Conservation (phyloP, 441 rosid species). For the Gossypium davidsonii region DNA sequence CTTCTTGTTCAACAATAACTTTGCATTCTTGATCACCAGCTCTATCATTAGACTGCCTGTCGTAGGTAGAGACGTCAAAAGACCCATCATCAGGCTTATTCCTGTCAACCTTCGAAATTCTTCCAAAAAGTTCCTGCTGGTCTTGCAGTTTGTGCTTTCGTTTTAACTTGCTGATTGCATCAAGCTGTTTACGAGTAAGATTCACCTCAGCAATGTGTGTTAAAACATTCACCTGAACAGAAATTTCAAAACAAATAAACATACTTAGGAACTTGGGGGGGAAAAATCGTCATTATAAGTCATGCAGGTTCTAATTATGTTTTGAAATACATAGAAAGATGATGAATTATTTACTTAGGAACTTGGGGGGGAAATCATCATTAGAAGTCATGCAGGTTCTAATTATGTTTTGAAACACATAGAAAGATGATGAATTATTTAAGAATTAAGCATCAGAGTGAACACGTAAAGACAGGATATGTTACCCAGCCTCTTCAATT, state of each 20-base stretch:
- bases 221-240: constrained; percentile 61
- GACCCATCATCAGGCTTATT: background rate
- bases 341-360: background rate
- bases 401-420: background rate
- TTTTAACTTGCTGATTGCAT: constrained; percentile 30
- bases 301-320: background rate
- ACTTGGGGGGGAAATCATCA: background rate
- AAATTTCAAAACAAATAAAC: constrained; percentile 10
- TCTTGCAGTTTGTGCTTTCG: constrained; percentile 50
- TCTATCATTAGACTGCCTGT: constrained; percentile 13
- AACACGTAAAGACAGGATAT: background rate
- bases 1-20: background rate
- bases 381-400: background rate
- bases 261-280: background rate
- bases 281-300: background rate
- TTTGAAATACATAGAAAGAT: background rate
- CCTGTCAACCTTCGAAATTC: constrained; percentile 12
- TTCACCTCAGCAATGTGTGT: constrained; percentile 59
- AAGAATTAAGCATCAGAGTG: background rate
- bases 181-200: constrained; percentile 9
- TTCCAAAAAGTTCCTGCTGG: constrained; percentile 39
- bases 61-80: background rate
- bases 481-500: background rate
- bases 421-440: background rate
- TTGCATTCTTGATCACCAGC: constrained; percentile 19